These are phyloP conservation scores for Fusarium sororula DNA, from an alignment of 2,329 filamentous ascomycete species.

Conservation along the genomic window DNA sequence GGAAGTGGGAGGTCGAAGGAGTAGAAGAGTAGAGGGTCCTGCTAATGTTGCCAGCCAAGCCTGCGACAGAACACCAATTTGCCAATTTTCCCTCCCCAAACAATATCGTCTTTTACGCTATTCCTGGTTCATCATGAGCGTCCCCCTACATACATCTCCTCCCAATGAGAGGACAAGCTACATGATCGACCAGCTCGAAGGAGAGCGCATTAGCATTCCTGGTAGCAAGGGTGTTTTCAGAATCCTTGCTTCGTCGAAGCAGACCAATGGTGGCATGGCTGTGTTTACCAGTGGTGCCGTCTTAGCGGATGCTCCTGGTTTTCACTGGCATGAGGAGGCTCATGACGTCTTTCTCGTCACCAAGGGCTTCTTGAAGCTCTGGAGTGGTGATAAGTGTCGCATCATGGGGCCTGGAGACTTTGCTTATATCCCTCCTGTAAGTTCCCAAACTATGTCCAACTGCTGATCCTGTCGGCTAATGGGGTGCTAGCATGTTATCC, in stretches of 20 bases:
- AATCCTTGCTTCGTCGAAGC: conserved; percentile 60
- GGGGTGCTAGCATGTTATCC: conserved; percentile 54
- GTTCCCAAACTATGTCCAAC: background rate
- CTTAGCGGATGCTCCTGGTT: conserved; percentile 57
- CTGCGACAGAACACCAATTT: background rate
- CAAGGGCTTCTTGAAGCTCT: conserved; percentile 64
- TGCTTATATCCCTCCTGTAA: conserved; percentile 65
- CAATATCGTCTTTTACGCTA: background rate
- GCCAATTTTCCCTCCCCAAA: too few relatives aligned
- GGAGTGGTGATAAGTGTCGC: conserved; percentile 65
- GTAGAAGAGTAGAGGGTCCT: background rate
- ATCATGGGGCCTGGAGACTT: conserved; percentile 65
- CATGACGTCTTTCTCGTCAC: conserved; percentile 67
- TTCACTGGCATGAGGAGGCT: conserved; percentile 65
- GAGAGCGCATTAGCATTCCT: conserved; percentile 61
- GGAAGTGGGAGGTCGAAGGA: background rate
- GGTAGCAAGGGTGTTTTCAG: conserved; percentile 61
- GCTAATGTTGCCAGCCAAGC: background rate
- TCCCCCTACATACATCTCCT: conserved; percentile 47
- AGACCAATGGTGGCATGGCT: conserved; percentile 60
- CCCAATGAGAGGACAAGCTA: conserved; percentile 51
- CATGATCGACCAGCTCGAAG: conserved; percentile 59
- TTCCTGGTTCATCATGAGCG: conserved; percentile 38
- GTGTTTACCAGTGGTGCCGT: conserved; percentile 60
- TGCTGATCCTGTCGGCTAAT: background rate